Base-by-base conservation (phyloP, 2,329 filamentous ascomycete species). In the Parasarocladium wereldwijsianum region DNA sequence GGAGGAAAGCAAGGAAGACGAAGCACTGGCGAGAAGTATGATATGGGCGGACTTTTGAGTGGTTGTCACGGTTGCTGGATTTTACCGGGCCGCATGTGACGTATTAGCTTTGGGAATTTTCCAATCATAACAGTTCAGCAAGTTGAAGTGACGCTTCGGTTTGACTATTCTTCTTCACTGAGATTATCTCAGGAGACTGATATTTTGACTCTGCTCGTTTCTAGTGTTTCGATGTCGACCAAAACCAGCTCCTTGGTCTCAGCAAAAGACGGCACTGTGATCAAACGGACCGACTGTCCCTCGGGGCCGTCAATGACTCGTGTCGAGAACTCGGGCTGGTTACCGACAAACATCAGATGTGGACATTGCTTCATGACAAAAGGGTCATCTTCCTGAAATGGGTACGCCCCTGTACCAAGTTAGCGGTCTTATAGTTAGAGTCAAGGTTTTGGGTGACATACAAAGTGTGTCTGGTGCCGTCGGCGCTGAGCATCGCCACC, bases 401-500 rank as follows among this genome's bases (percentile, higher is more conserved):
- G 90, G 47, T 96, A 98, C 46, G 81, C 86, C 82, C 83, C 83
- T 86, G 36, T 1, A 4, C 11, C 8, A 9, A 15, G 23, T 16
- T 19, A 20, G 18, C 1, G 27, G 6, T 6, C 27, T 14, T 17
- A 11, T 14, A 14, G 19, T 20, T 17, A 17, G 32, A 16, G 6
- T n/a, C n/a, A n/a, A n/a, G n/a, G n/a, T n/a, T n/a, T n/a, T n/a
- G 9, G 24, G 10, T 6, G 15, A 61, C 80, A 63, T 64, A 87
- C 85, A 93, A 24, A 98, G 50, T 0, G 92, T 98, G 53, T 98
- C 92, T 0, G 92, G 90, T 2, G 90, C 90, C 0, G 90, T 98
- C 2, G 90, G 90, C 5, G 90, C 90, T 40, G 75, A 75, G 47
- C 84, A 82, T 37, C 90, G 70, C 90, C 90, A 98, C 35, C 85